Conservation (phyloP, 306 rosid species). For the Vigna radiata region DNA sequence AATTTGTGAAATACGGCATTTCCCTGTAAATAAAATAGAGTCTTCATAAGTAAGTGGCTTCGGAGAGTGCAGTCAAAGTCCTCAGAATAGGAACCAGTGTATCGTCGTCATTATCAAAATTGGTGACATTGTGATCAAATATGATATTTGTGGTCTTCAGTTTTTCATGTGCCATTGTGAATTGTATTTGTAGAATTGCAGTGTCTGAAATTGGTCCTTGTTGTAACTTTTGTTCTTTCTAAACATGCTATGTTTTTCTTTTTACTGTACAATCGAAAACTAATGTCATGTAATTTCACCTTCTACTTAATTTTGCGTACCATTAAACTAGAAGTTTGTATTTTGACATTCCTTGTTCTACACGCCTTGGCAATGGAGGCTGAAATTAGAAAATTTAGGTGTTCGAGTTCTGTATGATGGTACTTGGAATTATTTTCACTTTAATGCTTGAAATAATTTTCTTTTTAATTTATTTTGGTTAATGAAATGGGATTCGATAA, state of each 20-base stretch:
- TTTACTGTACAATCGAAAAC: slow-evolving; percentile 1
- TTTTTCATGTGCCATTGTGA: background rate
- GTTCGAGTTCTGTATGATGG: background rate
- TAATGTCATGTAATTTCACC: background rate
- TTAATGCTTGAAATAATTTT: slow-evolving; percentile 12
- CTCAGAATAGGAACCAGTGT: background rate
- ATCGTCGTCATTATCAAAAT: slow-evolving; percentile 1
- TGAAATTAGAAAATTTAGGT: slow-evolving; percentile 15
- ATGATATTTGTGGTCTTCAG: slow-evolving; percentile 9
- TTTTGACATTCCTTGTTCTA: slow-evolving; percentile 6
- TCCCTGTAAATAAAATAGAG: slow-evolving; percentile 2
- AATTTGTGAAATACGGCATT: background rate
- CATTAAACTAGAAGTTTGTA: background rate
- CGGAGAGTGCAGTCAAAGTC: background rate
- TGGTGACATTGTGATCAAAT: slow-evolving; percentile 25
- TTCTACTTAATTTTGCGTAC: slow-evolving; percentile 1
- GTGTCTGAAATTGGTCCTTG: slow-evolving; percentile 20
- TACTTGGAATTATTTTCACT: slow-evolving; percentile 7
- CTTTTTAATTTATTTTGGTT: background rate
- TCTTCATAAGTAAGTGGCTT: background rate
- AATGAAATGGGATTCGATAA: background rate
- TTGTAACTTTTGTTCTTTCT: background rate
- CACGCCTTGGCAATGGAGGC: background rate
- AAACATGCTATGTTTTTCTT: background rate
- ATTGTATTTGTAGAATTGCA: background rate